Base-by-base conservation (phyloP, 2,329 filamentous ascomycete genomes). In the Trichoderma sp. region DNA sequence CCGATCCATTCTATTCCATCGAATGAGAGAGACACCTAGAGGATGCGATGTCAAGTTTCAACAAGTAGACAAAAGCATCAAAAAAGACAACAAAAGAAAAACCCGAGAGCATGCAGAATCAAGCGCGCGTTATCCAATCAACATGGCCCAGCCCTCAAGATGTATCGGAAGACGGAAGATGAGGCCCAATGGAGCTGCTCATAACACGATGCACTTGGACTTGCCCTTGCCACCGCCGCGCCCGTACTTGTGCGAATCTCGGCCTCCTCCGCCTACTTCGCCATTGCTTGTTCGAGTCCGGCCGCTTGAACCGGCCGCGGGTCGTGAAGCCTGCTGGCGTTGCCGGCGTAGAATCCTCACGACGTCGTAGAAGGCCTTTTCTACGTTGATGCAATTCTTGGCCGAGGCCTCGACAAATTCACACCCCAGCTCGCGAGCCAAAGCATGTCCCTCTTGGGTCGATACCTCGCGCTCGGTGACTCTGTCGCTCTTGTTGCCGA, bases 331-430 rank as follows among this genome's bases (percentile, higher is more conserved):
- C 69, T 84, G 82, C 75, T 93, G 90, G 75, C 93, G 87, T 81
- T 97, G 94, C 75, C 92, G 89, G 74, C 96, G 90, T 73, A 99
- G 84, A 79, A 96, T 92, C 74, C 96, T 86, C 66, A 98, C 96
- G 8, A 99, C 96, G 77, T 99, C 96, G 81, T 97, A 98, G 78
- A 99, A 98, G 37, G 94, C 95, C 85, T 97, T 98, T 81, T 97
- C 96, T 66, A 97, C 95, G 76, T 98, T 97, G 84, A 97, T 94
- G 82, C 94, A 97, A 79, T 97, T 97, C 84, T 97, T 97, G 43
- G 95, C 95, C 7, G 94, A 97, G 2, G 95, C 94, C 81, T 98
- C 95, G 74, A 97, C 94, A 75, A 98, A 98, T 75, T 97, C 94
- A 82, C 96, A 98, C 71, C 93, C 93, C 49, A 99, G 84, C 76